Evolutionary conservation across 352 stramenopile genomes (phyloP), one percentile per base, ranked within the genome.

Genomic region (Phytophthora brassicae): DNA sequence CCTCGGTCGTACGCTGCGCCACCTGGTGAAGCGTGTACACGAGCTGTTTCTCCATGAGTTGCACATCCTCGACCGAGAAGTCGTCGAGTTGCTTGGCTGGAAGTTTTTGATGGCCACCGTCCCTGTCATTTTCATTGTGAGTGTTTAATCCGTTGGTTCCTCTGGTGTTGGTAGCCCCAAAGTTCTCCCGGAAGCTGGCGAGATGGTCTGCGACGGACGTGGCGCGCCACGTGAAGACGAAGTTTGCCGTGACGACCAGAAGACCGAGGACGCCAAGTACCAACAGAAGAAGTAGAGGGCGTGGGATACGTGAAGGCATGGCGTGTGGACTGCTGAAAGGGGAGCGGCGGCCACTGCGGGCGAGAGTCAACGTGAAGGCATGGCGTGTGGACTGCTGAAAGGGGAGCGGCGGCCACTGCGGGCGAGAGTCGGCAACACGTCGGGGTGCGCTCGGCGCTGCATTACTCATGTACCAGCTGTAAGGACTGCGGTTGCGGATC

Each of bases 11-110:
- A 23, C 23, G 17, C 42, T 76, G 71, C n/a, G 58, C 55, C 13
- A 57, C 53, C 28, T 68, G 43, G 46, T 79, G 60, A 22, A 79
- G 59, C 13, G 67, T 72, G 45, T 67, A 71, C 53, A 72, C 62
- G 19, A 77, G 58, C 29, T 77, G 60, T 24, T 70, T 68, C 50
- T 77, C 69, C 56, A 73, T 68, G 2, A 26, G 33, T 38, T 70
- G 50, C 19, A 68, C 28, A 56, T 67, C 33, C 4, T 68, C 41
- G 7, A 44, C 31, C 6, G 51, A 66, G 29, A 71, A 75, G 20
- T 38, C 20, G 41, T 58, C 44, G 4, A 19, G 23, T 6, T 54
- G 17, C 46, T 67, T 14, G 2, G 20, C 48, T 20, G 46, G 39
- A n/a, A 51, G 22, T 12, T 61, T n/a, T 9, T 51, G 49, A n/a